Evolutionary conservation across 352 stramenopile species (phyloP).

Genomic region (Pythium inflatum): DNA sequence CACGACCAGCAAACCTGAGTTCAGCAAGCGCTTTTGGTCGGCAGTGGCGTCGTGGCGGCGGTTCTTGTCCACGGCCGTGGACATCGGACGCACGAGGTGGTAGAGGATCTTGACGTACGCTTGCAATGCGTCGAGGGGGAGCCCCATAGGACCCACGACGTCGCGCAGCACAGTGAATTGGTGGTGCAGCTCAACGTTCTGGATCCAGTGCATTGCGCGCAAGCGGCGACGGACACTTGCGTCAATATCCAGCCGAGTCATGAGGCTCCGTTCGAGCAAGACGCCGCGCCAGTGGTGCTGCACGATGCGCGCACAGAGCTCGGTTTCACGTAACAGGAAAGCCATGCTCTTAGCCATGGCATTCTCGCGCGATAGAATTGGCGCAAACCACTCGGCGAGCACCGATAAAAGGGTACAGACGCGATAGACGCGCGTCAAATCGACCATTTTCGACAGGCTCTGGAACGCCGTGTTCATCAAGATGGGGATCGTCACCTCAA

Average conservation of each 20-base stretch:
- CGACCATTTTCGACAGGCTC: constrained; percentile 58
- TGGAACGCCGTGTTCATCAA: constrained; percentile 79
- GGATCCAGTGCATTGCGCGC: constrained; percentile 75
- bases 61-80: constrained; percentile 28
- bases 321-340: constrained; percentile 62
- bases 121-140: constrained; percentile 48
- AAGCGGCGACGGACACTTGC: constrained; percentile 53
- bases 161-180: constrained; percentile 69
- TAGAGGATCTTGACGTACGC: constrained; percentile 70
- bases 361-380: constrained; percentile 66
- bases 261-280: constrained; percentile 55
- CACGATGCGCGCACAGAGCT: constrained; percentile 71
- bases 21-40: constrained; percentile 57
- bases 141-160: constrained; percentile 40
- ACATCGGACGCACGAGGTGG: constrained; percentile 45
- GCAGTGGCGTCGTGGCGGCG: constrained; percentile 36
- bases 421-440: constrained; percentile 61
- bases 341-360: constrained; percentile 53
- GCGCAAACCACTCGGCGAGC: constrained; percentile 65
- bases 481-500: constrained; percentile 69
- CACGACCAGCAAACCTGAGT: constrained; percentile 57
- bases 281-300: constrained; percentile 79
- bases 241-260: constrained; percentile 48
- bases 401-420: constrained; percentile 54
- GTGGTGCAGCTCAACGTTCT: constrained; percentile 69